Evolutionary conservation across 257 asterid species (phyloP).

Genomic region (Ligustrum vulgare): DNA sequence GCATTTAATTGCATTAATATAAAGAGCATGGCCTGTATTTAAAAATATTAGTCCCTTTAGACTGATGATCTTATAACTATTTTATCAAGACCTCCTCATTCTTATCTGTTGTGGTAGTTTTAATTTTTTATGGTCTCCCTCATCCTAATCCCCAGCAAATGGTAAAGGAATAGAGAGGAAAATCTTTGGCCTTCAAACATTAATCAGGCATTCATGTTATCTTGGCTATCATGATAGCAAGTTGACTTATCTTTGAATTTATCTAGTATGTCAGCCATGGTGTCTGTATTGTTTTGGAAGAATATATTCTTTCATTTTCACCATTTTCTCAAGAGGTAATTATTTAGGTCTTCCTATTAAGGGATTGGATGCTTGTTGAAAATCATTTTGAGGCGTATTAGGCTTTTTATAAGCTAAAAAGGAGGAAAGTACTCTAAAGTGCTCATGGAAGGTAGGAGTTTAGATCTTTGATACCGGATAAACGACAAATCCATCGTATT

Average conservation of each 20-base stretch:
- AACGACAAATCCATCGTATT: neutral
- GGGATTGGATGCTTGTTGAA: neutral
- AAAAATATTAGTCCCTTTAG: neutral
- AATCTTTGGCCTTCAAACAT: neutral
- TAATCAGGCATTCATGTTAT: neutral
- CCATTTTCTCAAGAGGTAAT: neutral
- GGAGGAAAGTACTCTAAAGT: neutral
- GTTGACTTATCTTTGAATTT: neutral
- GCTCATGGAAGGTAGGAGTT: neutral
- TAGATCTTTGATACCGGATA: neutral
- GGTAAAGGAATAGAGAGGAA: neutral
- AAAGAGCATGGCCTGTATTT: neutral
- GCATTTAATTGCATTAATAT: neutral
- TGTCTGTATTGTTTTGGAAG: neutral
- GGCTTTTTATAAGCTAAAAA: neutral
- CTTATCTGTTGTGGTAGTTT: neutral
- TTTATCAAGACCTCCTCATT: neutral
- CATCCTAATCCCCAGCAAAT: neutral
- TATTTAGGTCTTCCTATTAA: neutral
- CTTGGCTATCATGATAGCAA: neutral
- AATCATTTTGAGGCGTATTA: neutral
- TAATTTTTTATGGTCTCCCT: neutral
- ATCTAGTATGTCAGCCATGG: neutral
- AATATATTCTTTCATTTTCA: neutral
- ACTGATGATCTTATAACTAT: neutral